phyloP scores from a whole-genome alignment of 257 asterid species.

The Capsicum baccatum region DNA sequence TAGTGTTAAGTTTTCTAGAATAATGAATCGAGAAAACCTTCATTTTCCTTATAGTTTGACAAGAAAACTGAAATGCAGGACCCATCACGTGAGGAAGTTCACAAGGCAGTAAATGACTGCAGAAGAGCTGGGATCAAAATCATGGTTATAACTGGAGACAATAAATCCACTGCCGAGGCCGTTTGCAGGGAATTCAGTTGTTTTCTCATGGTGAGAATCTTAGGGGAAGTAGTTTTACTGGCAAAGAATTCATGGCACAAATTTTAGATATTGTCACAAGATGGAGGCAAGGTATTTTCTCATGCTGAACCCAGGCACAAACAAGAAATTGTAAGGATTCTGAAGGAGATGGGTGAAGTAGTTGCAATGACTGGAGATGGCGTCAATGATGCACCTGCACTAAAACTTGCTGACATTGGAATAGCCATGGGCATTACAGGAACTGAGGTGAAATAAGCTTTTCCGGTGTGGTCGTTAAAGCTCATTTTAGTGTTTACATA shows the following conservation, averaged over 20 bases:
- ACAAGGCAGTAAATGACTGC: slow-evolving; percentile 72
- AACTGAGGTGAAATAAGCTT: slow-evolving; percentile 64
- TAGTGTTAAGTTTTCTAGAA: slow-evolving; percentile 4
- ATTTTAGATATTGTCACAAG: slow-evolving; percentile 60
- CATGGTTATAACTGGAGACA: slow-evolving; percentile 95
- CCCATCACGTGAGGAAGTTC: slow-evolving; percentile 94
- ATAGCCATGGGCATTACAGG: slow-evolving; percentile 96
- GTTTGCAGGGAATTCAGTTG: slow-evolving; percentile 70
- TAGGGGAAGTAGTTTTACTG: slow-evolving; percentile 65
- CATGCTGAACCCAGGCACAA: slow-evolving; percentile 93
- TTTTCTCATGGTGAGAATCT: slow-evolving; percentile 66
- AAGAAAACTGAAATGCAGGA: slow-evolving; percentile 53
- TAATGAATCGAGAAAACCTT: not conserved
- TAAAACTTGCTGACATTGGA: slow-evolving; percentile 91
- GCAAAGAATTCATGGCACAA: slow-evolving; percentile 83
- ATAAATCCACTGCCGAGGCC: slow-evolving; percentile 95
- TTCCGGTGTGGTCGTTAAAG: not conserved
- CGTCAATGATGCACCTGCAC: slow-evolving; percentile 95
- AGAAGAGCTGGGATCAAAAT: slow-evolving; percentile 84
- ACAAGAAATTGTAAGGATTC: slow-evolving; percentile 87
- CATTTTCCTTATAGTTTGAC: not conserved
- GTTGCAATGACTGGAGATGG: slow-evolving; percentile 99
- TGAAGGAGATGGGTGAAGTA: slow-evolving; percentile 79
- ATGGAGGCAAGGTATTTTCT: slow-evolving; percentile 84
- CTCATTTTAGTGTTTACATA: no score